A percentile compares a stretch with the other conserved stretches of the same genome.
These are phyloP conservation scores for Penicillium sp. DNA, from an alignment of 2,329 filamentous ascomycete species.

Conservation along the genomic window DNA sequence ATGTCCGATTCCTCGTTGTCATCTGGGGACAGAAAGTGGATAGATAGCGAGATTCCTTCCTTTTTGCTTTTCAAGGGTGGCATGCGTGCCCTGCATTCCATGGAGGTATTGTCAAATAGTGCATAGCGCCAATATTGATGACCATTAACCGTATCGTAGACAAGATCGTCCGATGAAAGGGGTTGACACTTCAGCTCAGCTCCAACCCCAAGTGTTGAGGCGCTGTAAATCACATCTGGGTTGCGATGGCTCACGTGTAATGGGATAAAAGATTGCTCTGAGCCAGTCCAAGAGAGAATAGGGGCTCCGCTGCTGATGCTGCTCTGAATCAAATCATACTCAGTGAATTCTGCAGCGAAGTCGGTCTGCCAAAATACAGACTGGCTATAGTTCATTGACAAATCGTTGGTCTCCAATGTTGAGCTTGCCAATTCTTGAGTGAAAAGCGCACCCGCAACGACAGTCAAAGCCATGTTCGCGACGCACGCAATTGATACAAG, in stretches of 20 bases:
- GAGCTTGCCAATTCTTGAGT: conserved; percentile 32
- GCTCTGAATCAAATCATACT: conserved; percentile 37
- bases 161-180: conserved; percentile 20
- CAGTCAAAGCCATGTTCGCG: conserved; percentile 30
- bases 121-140: conserved; percentile 27
- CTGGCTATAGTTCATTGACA: conserved; percentile 32
- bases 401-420: conserved; percentile 20
- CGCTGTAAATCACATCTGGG: conserved; percentile 26
- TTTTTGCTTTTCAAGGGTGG: conserved; percentile 20
- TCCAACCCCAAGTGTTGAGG: conserved; percentile 31
- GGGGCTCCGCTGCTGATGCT: conserved; percentile 35
- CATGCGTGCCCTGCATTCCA: conserved; percentile 30
- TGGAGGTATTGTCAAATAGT: conserved; percentile 23
- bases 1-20: conserved; percentile 21
- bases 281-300: conserved; percentile 32
- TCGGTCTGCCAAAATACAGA: conserved; percentile 29
- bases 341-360: conserved; percentile 35
- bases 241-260: conserved; percentile 22
- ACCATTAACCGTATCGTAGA: conserved; percentile 11
- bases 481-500: conserved; percentile 33
- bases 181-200: conserved; percentile 25
- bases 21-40: conserved; percentile 33
- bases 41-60: conserved; percentile 30
- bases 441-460: conserved; percentile 35
- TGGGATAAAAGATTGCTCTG: conserved; percentile 33